Evolutionary conservation across 1,139 yeast genomes (phyloP).

Genomic region (Pichia kudriavzevii): DNA sequence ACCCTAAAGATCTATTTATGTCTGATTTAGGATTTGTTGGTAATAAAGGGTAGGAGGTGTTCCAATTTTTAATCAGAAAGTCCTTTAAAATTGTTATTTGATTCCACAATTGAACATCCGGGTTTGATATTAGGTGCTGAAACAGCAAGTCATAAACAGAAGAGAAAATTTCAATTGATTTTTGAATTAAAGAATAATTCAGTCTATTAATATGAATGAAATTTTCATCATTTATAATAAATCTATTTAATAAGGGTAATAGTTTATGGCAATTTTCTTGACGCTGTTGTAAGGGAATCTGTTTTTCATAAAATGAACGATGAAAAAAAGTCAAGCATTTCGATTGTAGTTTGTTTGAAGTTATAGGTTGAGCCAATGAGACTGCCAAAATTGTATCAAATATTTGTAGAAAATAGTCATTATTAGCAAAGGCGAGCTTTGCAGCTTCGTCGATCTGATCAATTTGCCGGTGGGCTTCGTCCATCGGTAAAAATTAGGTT

Average conservation of each 20-base stretch:
- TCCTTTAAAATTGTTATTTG: slow-evolving; percentile 39
- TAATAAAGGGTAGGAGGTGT: slow-evolving; percentile 37
- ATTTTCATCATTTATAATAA: slow-evolving; percentile 13
- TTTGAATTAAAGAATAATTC: slow-evolving; percentile 19
- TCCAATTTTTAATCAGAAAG: slow-evolving; percentile 33
- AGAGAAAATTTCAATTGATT: slow-evolving; percentile 22
- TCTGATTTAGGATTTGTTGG: slow-evolving; percentile 47
- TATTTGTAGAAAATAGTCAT: slow-evolving; percentile 22
- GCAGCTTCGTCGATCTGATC: slow-evolving; percentile 24
- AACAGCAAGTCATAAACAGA: slow-evolving; percentile 22
- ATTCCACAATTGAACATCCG: slow-evolving; percentile 21
- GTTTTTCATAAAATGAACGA: slow-evolving; percentile 19
- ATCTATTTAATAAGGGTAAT: slow-evolving; percentile 19
- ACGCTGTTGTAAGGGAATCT: slow-evolving; percentile 19
- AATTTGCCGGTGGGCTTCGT: too few relatives aligned
- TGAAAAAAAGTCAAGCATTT: slow-evolving; percentile 22
- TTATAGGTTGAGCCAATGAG: slow-evolving; percentile 19
- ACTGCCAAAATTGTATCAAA: slow-evolving; percentile 24
- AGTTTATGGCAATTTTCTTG: slow-evolving; percentile 16
- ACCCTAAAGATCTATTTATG: slow-evolving; percentile 41
- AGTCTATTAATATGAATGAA: slow-evolving; percentile 13
- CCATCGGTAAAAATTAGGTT: too few relatives aligned
- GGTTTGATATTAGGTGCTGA: slow-evolving; percentile 16
- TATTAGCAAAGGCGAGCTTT: slow-evolving; percentile 22
- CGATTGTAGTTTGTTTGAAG: slow-evolving; percentile 16